These are phyloP conservation scores for Candida krabiensis DNA, from an alignment of 805 yeast species.

Conservation along the genomic window DNA sequence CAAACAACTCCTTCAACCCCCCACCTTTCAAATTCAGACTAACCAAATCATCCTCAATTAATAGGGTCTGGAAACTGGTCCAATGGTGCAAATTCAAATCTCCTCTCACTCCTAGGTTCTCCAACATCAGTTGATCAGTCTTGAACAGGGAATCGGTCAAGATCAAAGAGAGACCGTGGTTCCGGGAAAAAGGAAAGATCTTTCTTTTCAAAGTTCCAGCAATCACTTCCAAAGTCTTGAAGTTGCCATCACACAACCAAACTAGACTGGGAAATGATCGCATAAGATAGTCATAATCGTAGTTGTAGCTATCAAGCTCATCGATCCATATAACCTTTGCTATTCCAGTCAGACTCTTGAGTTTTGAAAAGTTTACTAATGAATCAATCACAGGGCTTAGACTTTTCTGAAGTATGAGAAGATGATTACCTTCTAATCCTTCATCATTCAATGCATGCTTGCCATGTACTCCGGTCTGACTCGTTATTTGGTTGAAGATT, in stretches of 20 bases:
- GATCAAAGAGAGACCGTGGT: conserved; percentile 20
- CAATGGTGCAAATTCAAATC: conserved; percentile 27
- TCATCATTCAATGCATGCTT: background rate
- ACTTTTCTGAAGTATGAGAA: conserved; percentile 25
- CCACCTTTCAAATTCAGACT: conserved; percentile 39
- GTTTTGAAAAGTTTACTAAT: conserved; percentile 27
- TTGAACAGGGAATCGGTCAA: conserved; percentile 8
- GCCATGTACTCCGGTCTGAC: background rate
- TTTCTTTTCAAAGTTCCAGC: conserved; percentile 16
- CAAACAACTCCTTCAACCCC: conserved; percentile 43
- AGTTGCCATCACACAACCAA: conserved; percentile 20
- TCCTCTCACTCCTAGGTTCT: conserved; percentile 27
- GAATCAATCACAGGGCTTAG: conserved; percentile 27
- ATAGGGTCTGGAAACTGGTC: conserved; percentile 17
- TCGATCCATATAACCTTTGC: conserved; percentile 32
- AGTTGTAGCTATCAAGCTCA: conserved; percentile 8
- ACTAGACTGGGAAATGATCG: conserved; percentile 22
- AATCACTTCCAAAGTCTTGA: conserved; percentile 11
- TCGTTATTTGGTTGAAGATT: conserved; percentile 18
- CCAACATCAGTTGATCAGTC: conserved; percentile 21
- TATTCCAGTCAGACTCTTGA: conserved; percentile 26
- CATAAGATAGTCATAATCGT: conserved; percentile 20
- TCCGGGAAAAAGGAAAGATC: conserved; percentile 14
- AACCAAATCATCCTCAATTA: conserved; percentile 40
- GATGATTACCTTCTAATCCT: conserved; percentile 10